phyloP scores from a whole-genome alignment of 1,139 yeast genomes.

The Pichia sp. region DNA sequence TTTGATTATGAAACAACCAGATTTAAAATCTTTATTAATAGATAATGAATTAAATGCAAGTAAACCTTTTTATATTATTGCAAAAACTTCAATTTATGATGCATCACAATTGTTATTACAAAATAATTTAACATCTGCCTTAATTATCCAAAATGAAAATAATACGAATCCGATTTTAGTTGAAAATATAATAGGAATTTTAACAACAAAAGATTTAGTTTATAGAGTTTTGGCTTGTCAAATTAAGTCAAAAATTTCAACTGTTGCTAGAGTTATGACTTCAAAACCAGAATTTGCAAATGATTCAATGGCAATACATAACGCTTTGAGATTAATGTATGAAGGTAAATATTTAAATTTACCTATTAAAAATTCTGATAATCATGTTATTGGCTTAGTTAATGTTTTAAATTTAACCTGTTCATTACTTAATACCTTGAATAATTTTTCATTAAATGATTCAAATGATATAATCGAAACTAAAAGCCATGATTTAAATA shows the following conservation, averaged over 20 bases:
- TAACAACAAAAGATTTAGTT: slow-evolving; percentile 38
- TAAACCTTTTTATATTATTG: slow-evolving; percentile 30
- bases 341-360: slow-evolving; percentile 37
- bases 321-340: slow-evolving; percentile 37
- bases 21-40: slow-evolving; percentile 28
- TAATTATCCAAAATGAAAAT: slow-evolving; percentile 22
- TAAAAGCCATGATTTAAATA: slow-evolving; percentile 2
- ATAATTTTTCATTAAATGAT: slow-evolving; percentile 12
- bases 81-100: slow-evolving; percentile 30
- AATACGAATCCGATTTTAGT: not conserved
- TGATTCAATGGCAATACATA: slow-evolving; percentile 31
- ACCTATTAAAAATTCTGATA: slow-evolving; percentile 31
- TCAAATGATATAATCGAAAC: not conserved
- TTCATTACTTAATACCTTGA: slow-evolving; percentile 32
- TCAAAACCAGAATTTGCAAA: slow-evolving; percentile 38
- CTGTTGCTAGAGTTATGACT: slow-evolving; percentile 36
- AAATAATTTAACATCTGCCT: slow-evolving; percentile 33
- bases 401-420: slow-evolving; percentile 37
- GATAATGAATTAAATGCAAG: slow-evolving; percentile 23
- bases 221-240: slow-evolving; percentile 33
- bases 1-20: slow-evolving; percentile 35
- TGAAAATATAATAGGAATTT: slow-evolving; percentile 34
- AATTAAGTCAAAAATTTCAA: slow-evolving; percentile 31
- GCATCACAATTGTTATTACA: slow-evolving; percentile 33
- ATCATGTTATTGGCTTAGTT: slow-evolving; percentile 34